A percentile compares a stretch with the other conserved stretches of the same genome.
These are phyloP conservation scores for Calonectria honghensis DNA, from an alignment of 2,329 filamentous ascomycete genomes.

Conservation along the genomic window DNA sequence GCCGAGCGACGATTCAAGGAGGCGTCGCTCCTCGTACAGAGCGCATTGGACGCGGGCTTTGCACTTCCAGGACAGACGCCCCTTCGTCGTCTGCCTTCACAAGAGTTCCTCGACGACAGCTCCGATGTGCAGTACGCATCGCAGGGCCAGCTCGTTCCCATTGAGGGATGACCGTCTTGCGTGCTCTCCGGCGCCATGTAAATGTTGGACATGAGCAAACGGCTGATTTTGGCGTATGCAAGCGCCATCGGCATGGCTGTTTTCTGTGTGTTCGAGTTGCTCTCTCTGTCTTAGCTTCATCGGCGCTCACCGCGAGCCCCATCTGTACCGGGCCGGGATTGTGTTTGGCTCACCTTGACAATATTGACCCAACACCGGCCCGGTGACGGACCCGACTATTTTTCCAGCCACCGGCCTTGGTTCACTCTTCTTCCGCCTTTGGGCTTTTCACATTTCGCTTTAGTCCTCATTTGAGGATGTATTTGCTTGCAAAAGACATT, in stretches of 20 bases:
- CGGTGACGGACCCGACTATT: constrained; percentile 41
- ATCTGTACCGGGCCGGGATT: constrained; percentile 39
- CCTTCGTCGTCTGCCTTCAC: constrained; percentile 61
- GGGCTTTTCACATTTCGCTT: constrained; percentile 29
- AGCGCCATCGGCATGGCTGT: constrained; percentile 39
- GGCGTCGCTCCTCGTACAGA: constrained; percentile 86
- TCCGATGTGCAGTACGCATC: constrained; percentile 54
- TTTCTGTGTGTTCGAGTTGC: constrained; percentile 30
- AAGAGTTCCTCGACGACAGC: constrained; percentile 47
- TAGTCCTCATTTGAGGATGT: constrained; percentile 35
- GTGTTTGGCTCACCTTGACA: constrained; percentile 36
- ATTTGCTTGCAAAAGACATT: constrained; percentile 44
- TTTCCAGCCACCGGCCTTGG: constrained; percentile 31
- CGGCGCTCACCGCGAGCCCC: constrained; percentile 36
- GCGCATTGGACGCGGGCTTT: constrained; percentile 80
- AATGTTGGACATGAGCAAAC: constrained; percentile 27
- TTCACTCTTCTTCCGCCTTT: constrained; percentile 30
- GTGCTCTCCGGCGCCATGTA: constrained; percentile 30
- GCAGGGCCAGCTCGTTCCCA: constrained; percentile 57
- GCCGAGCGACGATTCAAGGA: constrained; percentile 90
- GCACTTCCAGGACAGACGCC: constrained; percentile 65
- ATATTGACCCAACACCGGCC: constrained; percentile 38
- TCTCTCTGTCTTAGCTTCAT: constrained; percentile 35
- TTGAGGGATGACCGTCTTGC: constrained; percentile 54
- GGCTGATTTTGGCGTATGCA: constrained; percentile 37